A percentile compares a stretch with the other conserved stretches of the same genome.
phyloP scores from a whole-genome alignment of 805 yeast species.

The Maudiozyma barnettii region DNA sequence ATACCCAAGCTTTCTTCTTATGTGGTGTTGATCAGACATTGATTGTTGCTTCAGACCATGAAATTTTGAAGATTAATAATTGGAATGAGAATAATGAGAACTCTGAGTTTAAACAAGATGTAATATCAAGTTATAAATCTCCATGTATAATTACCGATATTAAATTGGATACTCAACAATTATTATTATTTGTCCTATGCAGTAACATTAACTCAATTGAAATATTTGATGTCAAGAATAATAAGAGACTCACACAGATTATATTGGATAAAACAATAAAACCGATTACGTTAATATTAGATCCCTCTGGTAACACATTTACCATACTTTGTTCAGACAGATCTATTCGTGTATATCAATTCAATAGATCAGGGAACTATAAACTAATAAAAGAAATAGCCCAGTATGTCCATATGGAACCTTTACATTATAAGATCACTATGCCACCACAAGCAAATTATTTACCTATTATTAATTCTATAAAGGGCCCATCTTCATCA shows the following conservation, averaged over 20 bases:
- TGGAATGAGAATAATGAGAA: constrained; percentile 9
- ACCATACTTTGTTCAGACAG: constrained; percentile 22
- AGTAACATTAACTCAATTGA: constrained; percentile 17
- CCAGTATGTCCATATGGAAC: constrained; percentile 24
- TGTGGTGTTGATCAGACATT: constrained; percentile 8
- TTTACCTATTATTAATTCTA: constrained; percentile 24
- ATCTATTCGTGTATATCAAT: constrained; percentile 23
- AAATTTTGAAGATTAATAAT: constrained; percentile 9
- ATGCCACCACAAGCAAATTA: constrained; percentile 29
- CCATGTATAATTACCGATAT: constrained; percentile 24
- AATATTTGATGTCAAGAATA: constrained; percentile 11
- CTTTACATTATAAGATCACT: constrained; percentile 24
- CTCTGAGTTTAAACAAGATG: background rate
- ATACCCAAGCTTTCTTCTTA: constrained; percentile 11
- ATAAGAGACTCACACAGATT: constrained; percentile 9
- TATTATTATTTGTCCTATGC: constrained; percentile 16
- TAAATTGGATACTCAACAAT: constrained; percentile 12
- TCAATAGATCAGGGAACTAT: constrained; percentile 14
- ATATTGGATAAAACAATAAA: constrained; percentile 9
- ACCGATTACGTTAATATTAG: constrained; percentile 23
- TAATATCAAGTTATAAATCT: constrained; percentile 3
- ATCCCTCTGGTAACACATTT: constrained; percentile 21
- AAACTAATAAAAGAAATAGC: constrained; percentile 18
- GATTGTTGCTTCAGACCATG: constrained; percentile 19
- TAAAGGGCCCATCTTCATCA: constrained; percentile 12